phyloP scores from a whole-genome alignment of 2,329 filamentous ascomycete genomes.

The Coniochaeta hoffmannii region DNA sequence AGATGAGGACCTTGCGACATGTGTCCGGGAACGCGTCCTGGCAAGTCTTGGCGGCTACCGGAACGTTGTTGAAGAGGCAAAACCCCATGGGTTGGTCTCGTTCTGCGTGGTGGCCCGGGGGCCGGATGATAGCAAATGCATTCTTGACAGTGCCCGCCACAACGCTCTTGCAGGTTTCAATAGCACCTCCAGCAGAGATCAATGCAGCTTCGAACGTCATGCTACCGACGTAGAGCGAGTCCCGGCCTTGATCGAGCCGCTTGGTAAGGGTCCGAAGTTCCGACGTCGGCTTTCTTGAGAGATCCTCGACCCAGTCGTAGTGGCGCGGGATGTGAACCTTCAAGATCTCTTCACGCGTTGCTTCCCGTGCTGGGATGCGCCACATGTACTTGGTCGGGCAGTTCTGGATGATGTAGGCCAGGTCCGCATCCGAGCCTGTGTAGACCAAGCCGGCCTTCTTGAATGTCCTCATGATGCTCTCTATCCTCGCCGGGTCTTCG shows the following conservation, averaged over 20 bases:
- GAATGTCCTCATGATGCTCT: slow-evolving; percentile 86
- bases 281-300: slow-evolving; percentile 46
- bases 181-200: slow-evolving; percentile 84
- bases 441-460: slow-evolving; percentile 74
- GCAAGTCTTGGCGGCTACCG: slow-evolving; percentile 82
- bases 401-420: slow-evolving; percentile 42
- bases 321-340: slow-evolving; percentile 73
- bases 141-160: slow-evolving; percentile 81
- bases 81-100: slow-evolving; percentile 82
- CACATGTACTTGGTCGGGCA: slow-evolving; percentile 58
- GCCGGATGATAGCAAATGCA: slow-evolving; percentile 88
- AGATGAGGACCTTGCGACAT: slow-evolving; percentile 83
- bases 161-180: slow-evolving; percentile 92
- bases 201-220: slow-evolving; percentile 75
- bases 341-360: slow-evolving; percentile 72
- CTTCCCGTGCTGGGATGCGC: slow-evolving; percentile 72
- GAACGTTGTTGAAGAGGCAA: slow-evolving; percentile 97
- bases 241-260: slow-evolving; percentile 54
- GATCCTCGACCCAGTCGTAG: slow-evolving; percentile 64
- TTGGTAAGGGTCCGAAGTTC: slow-evolving; percentile 63
- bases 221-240: slow-evolving; percentile 76
- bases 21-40: slow-evolving; percentile 70
- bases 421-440: slow-evolving; percentile 46
- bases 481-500: slow-evolving; percentile 87
- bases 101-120: slow-evolving; percentile 93